These are phyloP conservation scores for Gossypium schwendimanii DNA, from an alignment of 441 rosid genomes.

Conservation along the genomic window DNA sequence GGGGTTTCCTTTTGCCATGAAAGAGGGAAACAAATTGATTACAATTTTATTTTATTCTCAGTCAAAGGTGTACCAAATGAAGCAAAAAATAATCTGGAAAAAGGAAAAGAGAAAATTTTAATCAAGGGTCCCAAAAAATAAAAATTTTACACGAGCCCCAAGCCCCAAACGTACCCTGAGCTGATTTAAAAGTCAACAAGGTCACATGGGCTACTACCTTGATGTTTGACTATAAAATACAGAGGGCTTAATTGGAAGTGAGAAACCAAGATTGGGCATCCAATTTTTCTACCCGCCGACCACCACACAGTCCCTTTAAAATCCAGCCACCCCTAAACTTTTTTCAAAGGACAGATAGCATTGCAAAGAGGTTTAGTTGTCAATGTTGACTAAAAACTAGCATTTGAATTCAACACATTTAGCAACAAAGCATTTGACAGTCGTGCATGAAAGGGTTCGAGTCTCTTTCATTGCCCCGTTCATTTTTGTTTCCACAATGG, in stretches of 20 bases:
- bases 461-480: too few relatives aligned
- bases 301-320: conserved; percentile 4
- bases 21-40: conserved; percentile 18
- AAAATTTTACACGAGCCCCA: too few relatives aligned
- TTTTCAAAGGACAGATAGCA: conserved; percentile 6
- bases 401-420: neutral
- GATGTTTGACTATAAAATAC: conserved; percentile 9
- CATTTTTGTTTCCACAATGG: too few relatives aligned
- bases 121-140: neutral
- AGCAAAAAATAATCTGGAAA: neutral
- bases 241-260: neutral
- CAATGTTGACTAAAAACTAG: neutral
- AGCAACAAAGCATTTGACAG: neutral
- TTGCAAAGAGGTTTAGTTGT: neutral
- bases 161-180: neutral
- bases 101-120: neutral
- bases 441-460: too few relatives aligned
- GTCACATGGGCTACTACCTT: conserved; percentile 10
- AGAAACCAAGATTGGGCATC: neutral
- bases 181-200: conserved; percentile 6
- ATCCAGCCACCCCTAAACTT: conserved; percentile 3
- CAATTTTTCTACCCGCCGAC: conserved; percentile 5
- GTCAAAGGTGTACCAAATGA: conserved; percentile 13
- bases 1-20: conserved; percentile 18
- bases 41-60: neutral